Base-by-base conservation (phyloP, 306 rosid genomes). In the Hippophae gyantsensis region DNA sequence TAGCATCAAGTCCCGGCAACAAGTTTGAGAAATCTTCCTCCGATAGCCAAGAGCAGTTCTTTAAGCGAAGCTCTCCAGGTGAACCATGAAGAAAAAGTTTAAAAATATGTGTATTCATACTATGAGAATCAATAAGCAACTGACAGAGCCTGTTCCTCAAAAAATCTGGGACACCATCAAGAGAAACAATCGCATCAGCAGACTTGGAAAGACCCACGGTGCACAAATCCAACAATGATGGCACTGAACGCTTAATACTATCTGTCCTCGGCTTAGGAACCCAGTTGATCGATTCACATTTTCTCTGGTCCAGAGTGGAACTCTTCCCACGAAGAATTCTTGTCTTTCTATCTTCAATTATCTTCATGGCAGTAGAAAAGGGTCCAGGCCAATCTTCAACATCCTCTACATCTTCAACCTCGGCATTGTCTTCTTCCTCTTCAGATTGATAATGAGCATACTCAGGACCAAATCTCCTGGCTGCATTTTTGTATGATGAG, bases 21-120 rank as follows among this genome's bases (percentile, higher is more conserved):
- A 69, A 75, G 23, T 63, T 43, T 9, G 69, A 49, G 42, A 88
- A 83, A 57, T 83, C 76, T 48, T 88, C 89, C 66, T 78, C 99
- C 3, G 89, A 63, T 67, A 87, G 64, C 98, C 98, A 80, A 2
- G 98, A 92, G 65, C 95, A 87, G 64, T 92, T 95, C 62, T 42
- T 43, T 13, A 92, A 7, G 18, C 95, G 72, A 61, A 92, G 72
- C 74, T 83, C 89, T 0, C 82, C 80, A 5, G 98, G 98, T 26
- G 87, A 71, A 23, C 82, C 95, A 44, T 45, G 58, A 13, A 87
- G 59, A 61, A 92, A 76, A 63, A 87, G 87, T 27, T 76, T 62
- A 8, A 92, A 54, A 60, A 73, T 47, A 41, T 18, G 85, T 57
- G 2, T 13, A 43, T 67, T 68, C 87, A 88, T 81, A 42, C 64